These are phyloP conservation scores for Flaveria brownii DNA, from an alignment of 129 eudicot species.

Conservation along the genomic window DNA sequence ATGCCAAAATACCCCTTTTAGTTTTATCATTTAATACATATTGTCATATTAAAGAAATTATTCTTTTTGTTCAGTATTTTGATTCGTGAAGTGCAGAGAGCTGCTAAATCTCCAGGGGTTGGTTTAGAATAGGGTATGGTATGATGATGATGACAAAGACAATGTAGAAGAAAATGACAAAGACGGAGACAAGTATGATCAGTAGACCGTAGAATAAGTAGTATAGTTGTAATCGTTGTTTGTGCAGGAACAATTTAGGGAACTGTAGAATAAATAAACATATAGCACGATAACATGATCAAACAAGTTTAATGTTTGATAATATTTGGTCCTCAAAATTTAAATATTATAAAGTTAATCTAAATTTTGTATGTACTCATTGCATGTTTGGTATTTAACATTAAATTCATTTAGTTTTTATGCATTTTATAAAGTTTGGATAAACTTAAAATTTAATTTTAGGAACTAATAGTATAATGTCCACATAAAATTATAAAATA, in stretches of 20 bases:
- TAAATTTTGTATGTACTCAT: no score
- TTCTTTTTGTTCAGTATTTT: constrained; percentile 44
- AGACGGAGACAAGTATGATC: constrained; percentile 25
- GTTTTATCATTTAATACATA: neutral
- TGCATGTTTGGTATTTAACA: no score
- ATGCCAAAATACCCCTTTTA: neutral
- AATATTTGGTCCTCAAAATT: no score
- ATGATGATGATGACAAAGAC: no score
- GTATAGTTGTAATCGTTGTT: constrained; percentile 18
- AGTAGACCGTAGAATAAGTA: neutral
- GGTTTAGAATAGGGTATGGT: constrained; percentile 22
- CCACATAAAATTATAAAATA: no score
- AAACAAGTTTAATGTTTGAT: no score
- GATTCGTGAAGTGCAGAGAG: constrained; percentile 86
- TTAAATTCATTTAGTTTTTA: no score
- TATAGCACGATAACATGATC: no score
- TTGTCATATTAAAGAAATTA: neutral
- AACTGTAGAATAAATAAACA: constrained; percentile 11
- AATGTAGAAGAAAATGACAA: constrained; percentile 13
- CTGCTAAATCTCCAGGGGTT: constrained; percentile 47
- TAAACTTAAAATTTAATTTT: no score
- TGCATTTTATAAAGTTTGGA: no score
- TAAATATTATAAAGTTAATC: no score
- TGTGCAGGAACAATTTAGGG: constrained; percentile 21
- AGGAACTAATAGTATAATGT: no score